Evolutionary conservation across 345 rosid genomes (phyloP), one percentile per base, ranked within the genome.

Genomic region (Arabis alpina): DNA sequence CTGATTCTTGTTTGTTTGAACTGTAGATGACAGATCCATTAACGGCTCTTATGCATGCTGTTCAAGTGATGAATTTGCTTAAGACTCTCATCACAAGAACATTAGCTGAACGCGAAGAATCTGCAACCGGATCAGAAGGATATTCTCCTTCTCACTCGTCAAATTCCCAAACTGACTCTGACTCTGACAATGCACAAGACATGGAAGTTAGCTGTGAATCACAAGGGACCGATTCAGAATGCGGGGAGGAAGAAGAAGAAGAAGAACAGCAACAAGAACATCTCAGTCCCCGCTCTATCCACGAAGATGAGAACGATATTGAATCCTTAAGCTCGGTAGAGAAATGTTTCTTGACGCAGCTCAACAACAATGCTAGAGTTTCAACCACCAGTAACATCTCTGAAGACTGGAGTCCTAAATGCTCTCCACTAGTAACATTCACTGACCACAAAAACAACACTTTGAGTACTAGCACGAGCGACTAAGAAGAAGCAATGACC

Each of bases 1-100:
- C 27, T 72, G 44, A 53, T 51, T 25, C 75, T 77, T 60, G 49
- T 39, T 4, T 62, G 36, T 42, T 7, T 4, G 6, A 14, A 61
- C 37, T 73, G 25, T 73, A 86, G 97, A 91, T 88, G 96, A 88
- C 97, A 27, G 97, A 91, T 86, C 99, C 97, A 50, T 84, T 86
- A 77, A 87, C 96, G 48, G 97, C 96, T 39, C 78, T 89, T 64
- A 89, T 94, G 99, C 97, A 89, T 60, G 97, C 97, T 63, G 96
- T 94, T 36, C 97, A 88, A 91, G 94, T 93, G 10, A 93, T 93
- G 98, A 93, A 93, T 86, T 82, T 91, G 77, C 96, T 93, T 30
- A 86, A 91, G 84, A 89, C 90, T 65, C 79, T 94, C 43, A 94
- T 91, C 66, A 82, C 77, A 34, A 85, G 54, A 70, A 80, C 80